Evolutionary conservation across 306 rosid genomes (phyloP).

Genomic region (Ammopiptanthus mongolicus): DNA sequence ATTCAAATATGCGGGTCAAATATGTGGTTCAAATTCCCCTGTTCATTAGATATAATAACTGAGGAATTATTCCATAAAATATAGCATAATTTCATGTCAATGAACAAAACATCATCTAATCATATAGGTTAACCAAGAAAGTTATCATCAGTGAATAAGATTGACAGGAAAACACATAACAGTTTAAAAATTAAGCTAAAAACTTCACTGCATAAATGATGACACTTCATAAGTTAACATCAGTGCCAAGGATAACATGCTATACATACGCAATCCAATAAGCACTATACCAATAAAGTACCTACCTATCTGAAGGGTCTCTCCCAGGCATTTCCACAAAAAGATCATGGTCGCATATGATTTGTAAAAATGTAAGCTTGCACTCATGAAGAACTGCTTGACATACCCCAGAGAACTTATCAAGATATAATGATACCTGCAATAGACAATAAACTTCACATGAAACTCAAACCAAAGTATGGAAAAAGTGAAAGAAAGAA

Average conservation of each 20-base stretch:
- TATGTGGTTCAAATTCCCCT: not conserved
- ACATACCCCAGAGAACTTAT: conserved; percentile 95
- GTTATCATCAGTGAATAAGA: conserved; percentile 13
- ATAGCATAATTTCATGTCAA: not conserved
- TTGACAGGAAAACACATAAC: not conserved
- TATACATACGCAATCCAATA: not conserved
- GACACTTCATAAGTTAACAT: not conserved
- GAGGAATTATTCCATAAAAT: conserved; percentile 9
- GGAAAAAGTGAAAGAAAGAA: not conserved
- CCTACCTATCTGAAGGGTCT: conserved; percentile 99
- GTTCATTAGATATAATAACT: not conserved
- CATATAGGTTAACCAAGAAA: not conserved
- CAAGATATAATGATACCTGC: conserved; percentile 94
- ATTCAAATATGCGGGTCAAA: conserved; percentile 1
- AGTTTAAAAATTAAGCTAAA: not conserved
- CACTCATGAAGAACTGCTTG: conserved; percentile 92
- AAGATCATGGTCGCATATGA: conserved; percentile 92
- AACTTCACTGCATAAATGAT: not conserved
- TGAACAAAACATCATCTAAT: not conserved
- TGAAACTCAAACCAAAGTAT: not conserved
- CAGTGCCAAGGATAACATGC: not conserved
- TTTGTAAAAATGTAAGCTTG: conserved; percentile 90
- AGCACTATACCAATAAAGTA: conserved; percentile 21
- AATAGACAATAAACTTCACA: conserved; percentile 19
- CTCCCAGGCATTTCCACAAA: conserved; percentile 99